A percentile compares a stretch with the other conserved stretches of the same genome.
Conservation (phyloP, 257 asterid species). For the Nicotiana benthamiana region DNA sequence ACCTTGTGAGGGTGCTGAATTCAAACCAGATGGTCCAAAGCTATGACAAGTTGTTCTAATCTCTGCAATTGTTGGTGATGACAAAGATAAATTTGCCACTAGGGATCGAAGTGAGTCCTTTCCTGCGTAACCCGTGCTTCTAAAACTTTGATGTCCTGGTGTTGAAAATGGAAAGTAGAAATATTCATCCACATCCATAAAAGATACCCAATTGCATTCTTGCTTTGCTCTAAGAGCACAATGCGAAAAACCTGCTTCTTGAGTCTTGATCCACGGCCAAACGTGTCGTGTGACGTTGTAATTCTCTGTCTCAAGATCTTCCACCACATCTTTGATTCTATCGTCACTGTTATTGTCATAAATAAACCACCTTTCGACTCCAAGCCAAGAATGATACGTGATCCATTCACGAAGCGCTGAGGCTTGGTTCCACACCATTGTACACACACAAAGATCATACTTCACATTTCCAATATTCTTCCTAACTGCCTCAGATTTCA, state of each 20-base stretch:
- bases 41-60: constrained; percentile 83
- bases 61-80: constrained; percentile 54
- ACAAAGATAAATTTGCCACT: constrained; percentile 49
- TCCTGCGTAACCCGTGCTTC: constrained; percentile 38
- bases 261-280: constrained; percentile 99
- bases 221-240: constrained; percentile 76
- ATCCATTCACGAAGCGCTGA: constrained; percentile 80
- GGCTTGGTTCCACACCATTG: constrained; percentile 98
- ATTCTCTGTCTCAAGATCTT: constrained; percentile 38
- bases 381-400: constrained; percentile 76
- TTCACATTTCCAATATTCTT: constrained; percentile 20
- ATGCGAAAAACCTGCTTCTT: constrained; percentile 96
- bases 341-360: constrained; percentile 93
- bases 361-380: constrained; percentile 88
- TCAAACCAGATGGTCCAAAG: constrained; percentile 86
- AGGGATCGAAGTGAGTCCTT: constrained; percentile 44
- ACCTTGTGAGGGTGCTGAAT: constrained; percentile 55
- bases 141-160: constrained; percentile 23
- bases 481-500: not conserved
- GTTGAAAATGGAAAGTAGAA: constrained; percentile 68
- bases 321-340: constrained; percentile 38
- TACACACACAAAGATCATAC: constrained; percentile 74
- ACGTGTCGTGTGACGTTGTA: constrained; percentile 72
- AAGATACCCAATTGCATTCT: constrained; percentile 79
- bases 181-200: constrained; percentile 94